These are phyloP conservation scores for Asterophora parasitica DNA, from an alignment of 768 basidiomycete genomes.

Conservation along the genomic window DNA sequence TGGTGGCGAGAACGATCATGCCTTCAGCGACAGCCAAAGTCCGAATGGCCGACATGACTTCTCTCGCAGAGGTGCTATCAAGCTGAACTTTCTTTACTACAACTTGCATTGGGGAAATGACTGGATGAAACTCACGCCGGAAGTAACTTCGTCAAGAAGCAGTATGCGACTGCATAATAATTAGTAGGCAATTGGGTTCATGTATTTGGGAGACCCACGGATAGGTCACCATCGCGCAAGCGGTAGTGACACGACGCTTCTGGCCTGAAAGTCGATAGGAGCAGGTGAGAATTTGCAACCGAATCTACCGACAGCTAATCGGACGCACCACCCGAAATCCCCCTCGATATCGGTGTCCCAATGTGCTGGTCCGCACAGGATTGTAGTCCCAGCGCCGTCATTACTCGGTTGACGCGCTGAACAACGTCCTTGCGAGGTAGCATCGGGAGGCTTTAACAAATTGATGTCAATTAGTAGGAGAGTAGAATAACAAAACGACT, in stretches of 20 bases:
- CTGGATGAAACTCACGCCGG: conserved; percentile 30
- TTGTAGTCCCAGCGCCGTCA: conserved; percentile 43
- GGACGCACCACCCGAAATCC: conserved; percentile 49
- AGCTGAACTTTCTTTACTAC: conserved; percentile 24
- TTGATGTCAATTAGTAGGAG: background rate
- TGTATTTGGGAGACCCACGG: conserved; percentile 28
- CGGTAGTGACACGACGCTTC: conserved; percentile 58
- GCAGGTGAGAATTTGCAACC: background rate
- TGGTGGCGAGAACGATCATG: conserved; percentile 57
- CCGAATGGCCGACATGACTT: conserved; percentile 40
- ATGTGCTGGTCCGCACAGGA: conserved; percentile 46
- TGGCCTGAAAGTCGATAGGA: conserved; percentile 34
- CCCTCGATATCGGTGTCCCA: conserved; percentile 53
- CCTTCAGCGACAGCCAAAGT: conserved; percentile 40
- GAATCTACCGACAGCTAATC: background rate
- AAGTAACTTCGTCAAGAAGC: conserved; percentile 60
- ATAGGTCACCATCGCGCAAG: conserved; percentile 53
- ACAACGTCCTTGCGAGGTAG: conserved; percentile 31
- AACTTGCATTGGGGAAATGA: background rate
- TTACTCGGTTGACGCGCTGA: conserved; percentile 38
- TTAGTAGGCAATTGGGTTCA: background rate
- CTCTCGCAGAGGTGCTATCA: conserved; percentile 42
- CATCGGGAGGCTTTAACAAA: conserved; percentile 28
- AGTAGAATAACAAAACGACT: conserved; percentile 7
- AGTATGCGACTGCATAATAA: conserved; percentile 39